Base-by-base conservation (phyloP, 1,139 yeast genomes). In the Yamadazyma songkhlaensis region DNA sequence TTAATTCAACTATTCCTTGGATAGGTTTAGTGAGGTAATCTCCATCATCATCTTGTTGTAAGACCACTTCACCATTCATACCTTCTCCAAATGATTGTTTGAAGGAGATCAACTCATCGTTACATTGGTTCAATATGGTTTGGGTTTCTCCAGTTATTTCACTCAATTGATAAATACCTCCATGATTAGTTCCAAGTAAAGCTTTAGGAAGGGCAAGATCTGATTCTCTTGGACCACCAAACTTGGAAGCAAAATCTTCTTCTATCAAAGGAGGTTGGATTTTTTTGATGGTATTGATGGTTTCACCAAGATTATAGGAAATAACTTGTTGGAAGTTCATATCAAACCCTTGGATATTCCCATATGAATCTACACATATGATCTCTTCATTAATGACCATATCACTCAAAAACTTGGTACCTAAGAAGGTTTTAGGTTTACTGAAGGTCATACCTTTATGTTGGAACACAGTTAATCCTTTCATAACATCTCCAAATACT, bases 161-260 rank as follows among this genome's bases (percentile, higher is more conserved):
- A 29, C 49, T 45, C 4, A 53, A 11, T 3, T 38, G 41, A 39
- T 59, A 64, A 8, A 68, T 45, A 3, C 63, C 69, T 7, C 75
- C 75, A 44, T 54, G 54, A 1, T 57, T 56, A 0, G 74, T 68
- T 3, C 72, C 74, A 15, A 67, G 38, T 1, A 65, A 35, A 0
- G 55, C 63, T 13, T 49, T 32, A 3, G 40, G 47, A 3, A 14
- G 32, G 2, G 42, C 29, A 1, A 25, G 14, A 2, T 32, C 22
- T 4, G 39, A 39, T 9, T 34, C 12, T 9, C 33, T 35, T 6
- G 35, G 7, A 13, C 32, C 28, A 32, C 46, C 50, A 27, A 43
- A 42, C 6, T 31, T 30, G 4, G 46, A 32, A 13, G 29, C 31
- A 33, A 48, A 47, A 30, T 46, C 50, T 4, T 23, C 12, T 13